Percentiles rank a stretch among this genome's conserved stretches.
Evolutionary conservation across 2,329 filamentous ascomycete species (phyloP).

Genomic region (Colletotrichum endophyticum): DNA sequence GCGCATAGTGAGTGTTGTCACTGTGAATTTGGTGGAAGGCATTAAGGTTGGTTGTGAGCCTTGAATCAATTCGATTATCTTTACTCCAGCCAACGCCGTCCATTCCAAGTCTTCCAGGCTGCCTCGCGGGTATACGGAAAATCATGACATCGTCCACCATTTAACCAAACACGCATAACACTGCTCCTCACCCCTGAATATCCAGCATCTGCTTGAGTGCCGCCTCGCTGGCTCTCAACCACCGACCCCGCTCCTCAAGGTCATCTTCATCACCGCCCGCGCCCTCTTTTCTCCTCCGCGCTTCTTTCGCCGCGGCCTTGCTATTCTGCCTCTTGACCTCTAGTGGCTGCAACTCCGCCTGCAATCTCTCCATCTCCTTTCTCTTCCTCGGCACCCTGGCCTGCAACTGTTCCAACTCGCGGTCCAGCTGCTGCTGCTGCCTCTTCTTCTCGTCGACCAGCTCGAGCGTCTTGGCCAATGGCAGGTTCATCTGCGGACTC

Average conservation of each 20-base stretch:
- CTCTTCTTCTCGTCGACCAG: conserved; percentile 56
- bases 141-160: not conserved
- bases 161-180: not conserved
- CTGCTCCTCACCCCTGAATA: conserved; percentile 42
- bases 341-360: conserved; percentile 70
- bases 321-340: conserved; percentile 71
- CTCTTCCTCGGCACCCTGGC: conserved; percentile 68
- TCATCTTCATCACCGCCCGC: conserved; percentile 73
- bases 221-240: conserved; percentile 74
- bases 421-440: conserved; percentile 61
- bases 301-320: conserved; percentile 72
- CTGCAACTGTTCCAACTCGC: conserved; percentile 67
- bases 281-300: conserved; percentile 69
- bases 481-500: conserved; percentile 56
- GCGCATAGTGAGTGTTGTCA: not conserved
- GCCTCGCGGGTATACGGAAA: conserved; percentile 11
- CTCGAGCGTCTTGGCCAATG: conserved; percentile 60
- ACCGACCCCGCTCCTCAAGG: conserved; percentile 75
- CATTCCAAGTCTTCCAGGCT: not conserved
- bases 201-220: conserved; percentile 68
- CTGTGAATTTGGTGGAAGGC: not conserved
- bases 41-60: not conserved
- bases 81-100: not conserved
- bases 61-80: not conserved
- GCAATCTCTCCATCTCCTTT: conserved; percentile 70